Evolutionary conservation across 2,329 filamentous ascomycete genomes (phyloP).

Genomic region (Scopulariopsis brevicaulis): DNA sequence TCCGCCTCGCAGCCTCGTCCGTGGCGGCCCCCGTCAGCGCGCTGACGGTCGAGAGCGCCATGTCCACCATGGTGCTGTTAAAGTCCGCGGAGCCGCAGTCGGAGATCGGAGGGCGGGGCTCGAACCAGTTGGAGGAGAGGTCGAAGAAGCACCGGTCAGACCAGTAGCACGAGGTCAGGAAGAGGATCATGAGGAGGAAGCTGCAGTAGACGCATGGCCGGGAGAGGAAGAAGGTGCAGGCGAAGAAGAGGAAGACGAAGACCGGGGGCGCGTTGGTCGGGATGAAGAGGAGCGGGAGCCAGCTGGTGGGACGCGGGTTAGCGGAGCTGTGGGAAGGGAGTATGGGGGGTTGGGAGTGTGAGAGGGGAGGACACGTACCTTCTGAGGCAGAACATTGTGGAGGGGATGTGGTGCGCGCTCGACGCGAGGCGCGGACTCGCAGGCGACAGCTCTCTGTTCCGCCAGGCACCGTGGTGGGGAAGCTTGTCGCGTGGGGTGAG

Average conservation of each 20-base stretch:
- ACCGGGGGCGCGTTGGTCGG: constrained; percentile 75
- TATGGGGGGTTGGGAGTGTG: neutral
- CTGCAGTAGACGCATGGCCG: constrained; percentile 97
- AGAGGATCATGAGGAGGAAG: constrained; percentile 86
- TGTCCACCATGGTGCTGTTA: constrained; percentile 38
- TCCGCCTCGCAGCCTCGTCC: constrained; percentile 44
- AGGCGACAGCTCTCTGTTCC: neutral
- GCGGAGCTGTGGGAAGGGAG: neutral
- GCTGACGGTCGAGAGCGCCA: constrained; percentile 58
- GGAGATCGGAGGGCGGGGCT: constrained; percentile 44
- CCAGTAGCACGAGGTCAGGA: constrained; percentile 85
- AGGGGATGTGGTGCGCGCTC: neutral
- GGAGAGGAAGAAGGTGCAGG: constrained; percentile 92
- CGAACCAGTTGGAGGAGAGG: constrained; percentile 85
- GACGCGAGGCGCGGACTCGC: neutral
- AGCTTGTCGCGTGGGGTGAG: neutral
- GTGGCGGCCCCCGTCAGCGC: constrained; percentile 56
- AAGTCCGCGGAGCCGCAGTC: constrained; percentile 22
- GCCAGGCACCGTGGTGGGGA: neutral
- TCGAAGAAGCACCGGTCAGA: constrained; percentile 89
- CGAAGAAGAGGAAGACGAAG: constrained; percentile 81
- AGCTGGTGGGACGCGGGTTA: constrained; percentile 35
- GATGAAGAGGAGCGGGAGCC: constrained; percentile 80
- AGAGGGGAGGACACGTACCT: constrained; percentile 30
- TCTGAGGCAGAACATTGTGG: constrained; percentile 49